Percentiles rank a stretch among this genome's conserved stretches.
These are phyloP conservation scores for Populus hybrid DNA, from an alignment of 441 rosid genomes.

Conservation along the genomic window DNA sequence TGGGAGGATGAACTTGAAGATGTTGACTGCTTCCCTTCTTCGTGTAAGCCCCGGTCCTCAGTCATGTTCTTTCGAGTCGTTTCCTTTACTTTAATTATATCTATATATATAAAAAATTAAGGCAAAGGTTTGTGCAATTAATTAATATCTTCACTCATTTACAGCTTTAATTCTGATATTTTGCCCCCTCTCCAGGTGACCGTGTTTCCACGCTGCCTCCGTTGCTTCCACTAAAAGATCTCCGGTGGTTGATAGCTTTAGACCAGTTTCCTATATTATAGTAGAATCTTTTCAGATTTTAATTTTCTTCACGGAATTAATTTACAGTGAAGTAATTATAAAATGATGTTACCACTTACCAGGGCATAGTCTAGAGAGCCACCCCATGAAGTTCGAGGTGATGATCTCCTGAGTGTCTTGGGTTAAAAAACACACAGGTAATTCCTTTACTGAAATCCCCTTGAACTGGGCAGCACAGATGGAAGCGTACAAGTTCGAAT, in stretches of 20 bases:
- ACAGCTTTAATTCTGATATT: constrained; percentile 10
- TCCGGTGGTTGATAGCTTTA: background rate
- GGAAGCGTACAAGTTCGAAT: background rate
- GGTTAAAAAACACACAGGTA: background rate
- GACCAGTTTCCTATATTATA: background rate
- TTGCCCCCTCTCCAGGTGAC: constrained; percentile 21
- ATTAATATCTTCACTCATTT: background rate
- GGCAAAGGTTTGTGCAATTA: background rate
- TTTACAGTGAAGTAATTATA: background rate
- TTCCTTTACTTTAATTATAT: background rate
- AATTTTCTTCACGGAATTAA: background rate
- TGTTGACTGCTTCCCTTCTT: constrained; percentile 3
- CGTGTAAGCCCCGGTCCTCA: background rate
- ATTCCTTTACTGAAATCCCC: background rate
- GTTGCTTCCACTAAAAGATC: constrained; percentile 18
- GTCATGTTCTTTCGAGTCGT: background rate
- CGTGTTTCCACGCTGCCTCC: constrained; percentile 29
- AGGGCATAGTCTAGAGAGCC: background rate
- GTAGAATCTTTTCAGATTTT: background rate
- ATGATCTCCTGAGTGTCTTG: background rate
- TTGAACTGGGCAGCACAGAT: background rate
- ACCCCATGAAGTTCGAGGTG: background rate
- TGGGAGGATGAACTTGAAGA: background rate
- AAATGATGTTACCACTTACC: background rate
- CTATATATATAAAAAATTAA: background rate